A percentile compares a stretch with the other conserved stretches of the same genome.
phyloP scores from a whole-genome alignment of 2,329 filamentous ascomycete genomes.

The Decorospora gaudefroyi region DNA sequence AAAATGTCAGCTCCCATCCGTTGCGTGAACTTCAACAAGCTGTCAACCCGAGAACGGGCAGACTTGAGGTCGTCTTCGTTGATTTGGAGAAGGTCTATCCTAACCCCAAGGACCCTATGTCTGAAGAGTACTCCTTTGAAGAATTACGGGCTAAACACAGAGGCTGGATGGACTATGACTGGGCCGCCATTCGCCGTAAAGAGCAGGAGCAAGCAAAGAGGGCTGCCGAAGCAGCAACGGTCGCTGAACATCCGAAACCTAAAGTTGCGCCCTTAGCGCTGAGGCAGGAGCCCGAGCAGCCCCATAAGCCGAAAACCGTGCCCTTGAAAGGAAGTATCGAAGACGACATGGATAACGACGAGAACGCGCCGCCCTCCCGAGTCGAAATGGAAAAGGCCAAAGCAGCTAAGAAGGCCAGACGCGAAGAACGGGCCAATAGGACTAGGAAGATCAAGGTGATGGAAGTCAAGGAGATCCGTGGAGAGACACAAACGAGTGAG shows the following conservation, averaged over 20 bases:
- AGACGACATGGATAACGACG: slow-evolving; percentile 49
- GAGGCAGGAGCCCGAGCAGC: slow-evolving; percentile 22
- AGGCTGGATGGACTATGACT: slow-evolving; percentile 66
- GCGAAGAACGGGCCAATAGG: slow-evolving; percentile 56
- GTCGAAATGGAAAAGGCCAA: slow-evolving; percentile 64
- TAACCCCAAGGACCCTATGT: slow-evolving; percentile 66
- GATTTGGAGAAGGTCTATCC: slow-evolving; percentile 86
- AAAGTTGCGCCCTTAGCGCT: slow-evolving; percentile 23
- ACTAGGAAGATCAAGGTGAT: slow-evolving; percentile 71
- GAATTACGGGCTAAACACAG: slow-evolving; percentile 80
- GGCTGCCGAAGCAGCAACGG: slow-evolving; percentile 22
- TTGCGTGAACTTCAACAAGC: slow-evolving; percentile 79
- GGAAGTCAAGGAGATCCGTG: slow-evolving; percentile 68
- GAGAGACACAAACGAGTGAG: slow-evolving; percentile 88
- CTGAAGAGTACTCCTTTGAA: slow-evolving; percentile 84
- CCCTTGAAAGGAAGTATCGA: slow-evolving; percentile 44
- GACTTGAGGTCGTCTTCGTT: slow-evolving; percentile 84
- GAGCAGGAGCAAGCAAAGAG: slow-evolving; percentile 36
- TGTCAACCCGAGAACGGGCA: slow-evolving; percentile 79
- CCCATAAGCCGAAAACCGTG: slow-evolving; percentile 32
- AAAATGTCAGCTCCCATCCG: slow-evolving; percentile 59
- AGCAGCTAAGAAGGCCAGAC: slow-evolving; percentile 51
- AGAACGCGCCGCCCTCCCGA: slow-evolving; percentile 53
- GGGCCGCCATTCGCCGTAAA: slow-evolving; percentile 49
- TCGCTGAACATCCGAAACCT: slow-evolving; percentile 17